These are phyloP conservation scores for Elsinoe perseae DNA, from an alignment of 2,329 filamentous ascomycete species.

Conservation along the genomic window DNA sequence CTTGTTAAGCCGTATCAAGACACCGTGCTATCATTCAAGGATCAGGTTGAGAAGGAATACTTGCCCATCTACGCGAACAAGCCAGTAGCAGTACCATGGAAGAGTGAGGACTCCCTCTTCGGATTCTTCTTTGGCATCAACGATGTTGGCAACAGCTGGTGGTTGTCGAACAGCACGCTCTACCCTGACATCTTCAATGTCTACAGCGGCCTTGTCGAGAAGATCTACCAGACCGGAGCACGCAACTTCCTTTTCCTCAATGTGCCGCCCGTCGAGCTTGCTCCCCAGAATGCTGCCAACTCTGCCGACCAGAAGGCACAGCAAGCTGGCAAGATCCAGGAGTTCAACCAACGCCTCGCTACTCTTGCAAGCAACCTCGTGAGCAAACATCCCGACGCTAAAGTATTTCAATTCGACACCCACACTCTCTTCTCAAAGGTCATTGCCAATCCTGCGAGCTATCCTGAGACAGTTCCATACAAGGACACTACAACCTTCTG, in stretches of 20 bases:
- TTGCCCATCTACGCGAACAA: conserved; percentile 35
- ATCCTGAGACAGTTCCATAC: conserved; percentile 43
- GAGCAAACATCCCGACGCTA: conserved; percentile 34
- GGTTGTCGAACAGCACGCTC: conserved; percentile 29
- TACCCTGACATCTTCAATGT: conserved; percentile 32
- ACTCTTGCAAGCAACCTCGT: conserved; percentile 37
- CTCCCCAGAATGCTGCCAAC: conserved; percentile 42
- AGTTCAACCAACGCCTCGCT: conserved; percentile 45
- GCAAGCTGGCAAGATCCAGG: conserved; percentile 37
- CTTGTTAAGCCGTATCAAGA: conserved; percentile 46
- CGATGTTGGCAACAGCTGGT: conserved; percentile 47
- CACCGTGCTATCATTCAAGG: conserved; percentile 43
- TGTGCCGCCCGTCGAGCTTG: conserved; percentile 45
- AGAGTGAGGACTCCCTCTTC: conserved; percentile 39
- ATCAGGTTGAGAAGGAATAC: conserved; percentile 44
- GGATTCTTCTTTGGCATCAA: conserved; percentile 51
- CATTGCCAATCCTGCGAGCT: conserved; percentile 45
- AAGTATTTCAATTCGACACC: conserved; percentile 48
- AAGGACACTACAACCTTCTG: conserved; percentile 53
- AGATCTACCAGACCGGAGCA: conserved; percentile 40
- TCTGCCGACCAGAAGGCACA: conserved; percentile 27
- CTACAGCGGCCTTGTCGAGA: conserved; percentile 32
- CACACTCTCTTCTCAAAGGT: conserved; percentile 46
- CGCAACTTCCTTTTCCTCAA: conserved; percentile 45
- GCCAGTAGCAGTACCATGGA: conserved; percentile 37